Evolutionary conservation across 805 yeast genomes (phyloP), one percentile per base, ranked within the genome.

Genomic region (Candida lessepsii): DNA sequence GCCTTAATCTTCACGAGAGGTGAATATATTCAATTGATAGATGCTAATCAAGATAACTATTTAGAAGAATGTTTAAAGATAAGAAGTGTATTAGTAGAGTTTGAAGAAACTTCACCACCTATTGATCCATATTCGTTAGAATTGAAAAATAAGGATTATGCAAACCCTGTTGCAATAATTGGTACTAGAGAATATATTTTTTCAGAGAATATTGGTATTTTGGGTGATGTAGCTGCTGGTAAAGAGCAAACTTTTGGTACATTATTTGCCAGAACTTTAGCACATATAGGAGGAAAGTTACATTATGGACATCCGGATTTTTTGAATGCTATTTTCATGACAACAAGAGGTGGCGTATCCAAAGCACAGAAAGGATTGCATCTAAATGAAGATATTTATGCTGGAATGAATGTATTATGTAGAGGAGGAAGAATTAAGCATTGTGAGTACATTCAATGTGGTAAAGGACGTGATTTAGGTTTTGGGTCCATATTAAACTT

Each of bases 221-320:
- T 85, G 39, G 95, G 93, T 70, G 95, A 85, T 68, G 84, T 85
- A 57, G 95, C 95, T 39, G 95, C 95, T 35, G 93, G 93, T 66
- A 85, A 85, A 61, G 95, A 85, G 70, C 95, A 85, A 65, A 84
- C 93, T 41, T 85, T 85, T 58, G 95, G 95, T 68, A 85, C 95
- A 0, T 67, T 85, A 52, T 85, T 83, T 55, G 86, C 93, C 9
- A 76, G 95, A 72, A 85, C 93, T 17, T 70, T 85, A 54, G 83
- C 91, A 46, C 88, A 83, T 67, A 76, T 85, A 59, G 93, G 93
- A 58, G 93, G 90, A 58, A 85, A 85, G 55, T 72, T 85, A 56
- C 93, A 85, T 71, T 85, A 85, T 67, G 95, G 95, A 61, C 93
- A 85, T 65, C 95, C 95, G 39, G 95, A 85, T 75, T 85, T 85